Conservation (phyloP, 345 rosid genomes). For the Ailanthus altissimus region DNA sequence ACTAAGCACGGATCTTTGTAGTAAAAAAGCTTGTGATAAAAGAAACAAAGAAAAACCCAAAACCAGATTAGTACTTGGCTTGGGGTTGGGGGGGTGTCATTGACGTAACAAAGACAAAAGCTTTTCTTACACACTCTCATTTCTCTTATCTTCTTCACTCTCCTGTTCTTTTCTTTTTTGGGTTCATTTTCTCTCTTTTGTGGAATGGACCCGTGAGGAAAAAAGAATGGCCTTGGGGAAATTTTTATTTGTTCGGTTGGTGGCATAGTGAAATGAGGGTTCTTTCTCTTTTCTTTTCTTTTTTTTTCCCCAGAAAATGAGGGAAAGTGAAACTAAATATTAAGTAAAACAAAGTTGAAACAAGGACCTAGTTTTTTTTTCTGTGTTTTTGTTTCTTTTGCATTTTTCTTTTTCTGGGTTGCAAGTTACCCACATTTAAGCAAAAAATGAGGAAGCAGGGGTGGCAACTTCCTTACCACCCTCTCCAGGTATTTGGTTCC, state of each 20-base stretch:
- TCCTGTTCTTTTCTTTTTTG: slow-evolving; percentile 19
- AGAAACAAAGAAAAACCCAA: slow-evolving; percentile 43
- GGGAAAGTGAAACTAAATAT: slow-evolving; percentile 39
- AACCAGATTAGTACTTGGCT: slow-evolving; percentile 28
- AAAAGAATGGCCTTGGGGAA: slow-evolving; percentile 25
- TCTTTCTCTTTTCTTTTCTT: slow-evolving; percentile 30
- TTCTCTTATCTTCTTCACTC: slow-evolving; percentile 20
- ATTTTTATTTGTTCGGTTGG: slow-evolving; percentile 23
- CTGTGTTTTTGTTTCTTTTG: slow-evolving; percentile 23
- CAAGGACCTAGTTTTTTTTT: slow-evolving; percentile 17
- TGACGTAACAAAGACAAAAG: slow-evolving; percentile 38
- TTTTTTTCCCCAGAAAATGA: slow-evolving; percentile 52
- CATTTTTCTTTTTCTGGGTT: slow-evolving; percentile 31
- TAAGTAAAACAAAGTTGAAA: neutral
- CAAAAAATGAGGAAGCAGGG: slow-evolving; percentile 91
- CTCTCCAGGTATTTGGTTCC: slow-evolving; percentile 74
- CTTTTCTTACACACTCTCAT: slow-evolving; percentile 23
- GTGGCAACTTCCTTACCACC: slow-evolving; percentile 98
- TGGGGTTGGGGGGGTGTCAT: slow-evolving; percentile 22
- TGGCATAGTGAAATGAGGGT: slow-evolving; percentile 29
- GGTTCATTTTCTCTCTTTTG: slow-evolving; percentile 22
- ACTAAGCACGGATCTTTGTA: slow-evolving; percentile 51
- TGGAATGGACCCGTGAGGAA: slow-evolving; percentile 38
- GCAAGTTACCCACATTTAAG: slow-evolving; percentile 37
- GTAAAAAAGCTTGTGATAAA: slow-evolving; percentile 37